These are phyloP conservation scores for Boletellus emodensis DNA, from an alignment of 768 basidiomycete species.

Conservation along the genomic window DNA sequence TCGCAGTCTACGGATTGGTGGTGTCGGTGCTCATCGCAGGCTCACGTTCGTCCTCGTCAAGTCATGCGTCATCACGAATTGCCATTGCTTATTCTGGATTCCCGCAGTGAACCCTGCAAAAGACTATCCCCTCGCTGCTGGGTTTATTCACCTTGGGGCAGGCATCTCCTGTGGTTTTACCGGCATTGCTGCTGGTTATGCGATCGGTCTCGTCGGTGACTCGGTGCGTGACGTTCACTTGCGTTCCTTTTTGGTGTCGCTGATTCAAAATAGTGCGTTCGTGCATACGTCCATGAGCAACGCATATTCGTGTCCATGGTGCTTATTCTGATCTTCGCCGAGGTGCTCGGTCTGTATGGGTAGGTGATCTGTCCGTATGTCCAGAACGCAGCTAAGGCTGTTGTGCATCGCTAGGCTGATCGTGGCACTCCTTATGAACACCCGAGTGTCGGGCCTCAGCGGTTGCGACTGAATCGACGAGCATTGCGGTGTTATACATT, in stretches of 20 bases:
- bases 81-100: conserved; percentile 13
- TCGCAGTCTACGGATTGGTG: conserved; percentile 95
- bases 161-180: conserved; percentile 90
- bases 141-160: conserved; percentile 90
- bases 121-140: conserved; percentile 79
- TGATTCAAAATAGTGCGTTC: conserved; percentile 60
- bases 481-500: conserved; percentile 9
- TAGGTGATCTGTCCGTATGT: conserved; percentile 31
- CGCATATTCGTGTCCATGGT: conserved; percentile 95
- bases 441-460: conserved; percentile 49
- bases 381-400: neutral
- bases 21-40: conserved; percentile 92
- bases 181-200: conserved; percentile 90
- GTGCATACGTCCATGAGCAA: conserved; percentile 87
- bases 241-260: neutral
- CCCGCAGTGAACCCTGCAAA: conserved; percentile 53
- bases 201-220: conserved; percentile 92
- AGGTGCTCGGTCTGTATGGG: conserved; percentile 89
- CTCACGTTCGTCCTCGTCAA: conserved; percentile 37
- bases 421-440: conserved; percentile 91
- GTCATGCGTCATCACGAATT: neutral
- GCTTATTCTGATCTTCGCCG: conserved; percentile 88
- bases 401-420: conserved; percentile 53
- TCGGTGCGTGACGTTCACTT: conserved; percentile 52
- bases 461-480: conserved; percentile 18